A percentile compares a stretch with the other conserved stretches of the same genome.
phyloP scores from a whole-genome alignment of 176 grass and related monocot genomes.

The Eleusine coracana region DNA sequence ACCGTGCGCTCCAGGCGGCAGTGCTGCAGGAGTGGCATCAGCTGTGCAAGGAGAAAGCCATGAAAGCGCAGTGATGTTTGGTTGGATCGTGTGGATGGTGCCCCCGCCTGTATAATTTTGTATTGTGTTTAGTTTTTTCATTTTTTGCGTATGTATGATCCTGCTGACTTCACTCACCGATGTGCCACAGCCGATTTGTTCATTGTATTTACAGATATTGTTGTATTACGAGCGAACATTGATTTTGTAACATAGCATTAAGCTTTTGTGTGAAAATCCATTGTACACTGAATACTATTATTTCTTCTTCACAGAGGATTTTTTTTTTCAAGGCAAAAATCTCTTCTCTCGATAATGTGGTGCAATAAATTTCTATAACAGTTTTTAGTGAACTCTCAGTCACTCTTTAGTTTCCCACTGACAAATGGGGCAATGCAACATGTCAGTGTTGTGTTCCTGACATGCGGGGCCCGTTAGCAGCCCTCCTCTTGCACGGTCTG shows the following conservation, averaged over 20 bases:
- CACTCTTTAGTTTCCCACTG: background rate
- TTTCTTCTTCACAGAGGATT: background rate
- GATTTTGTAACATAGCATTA: constrained; percentile 42
- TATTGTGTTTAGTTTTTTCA: background rate
- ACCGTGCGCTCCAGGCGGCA: constrained; percentile 87
- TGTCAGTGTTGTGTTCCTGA: background rate
- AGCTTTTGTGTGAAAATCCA: constrained; percentile 21
- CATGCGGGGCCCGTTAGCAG: background rate
- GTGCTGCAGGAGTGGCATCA: constrained; percentile 94
- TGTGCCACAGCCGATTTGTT: constrained; percentile 22
- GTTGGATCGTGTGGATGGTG: background rate
- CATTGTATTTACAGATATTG: constrained; percentile 40
- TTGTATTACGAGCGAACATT: background rate
- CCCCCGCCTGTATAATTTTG: constrained; percentile 39
- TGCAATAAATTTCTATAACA: background rate
- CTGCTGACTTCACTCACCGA: constrained; percentile 15
- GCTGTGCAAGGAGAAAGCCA: constrained; percentile 86
- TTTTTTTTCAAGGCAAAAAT: background rate
- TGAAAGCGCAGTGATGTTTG: constrained; percentile 68
- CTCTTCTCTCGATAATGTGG: background rate
- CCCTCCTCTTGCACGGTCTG: background rate
- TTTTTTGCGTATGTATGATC: constrained; percentile 26
- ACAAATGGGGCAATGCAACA: background rate
- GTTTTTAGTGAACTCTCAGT: background rate
- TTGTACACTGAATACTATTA: background rate